Conservation (phyloP, 768 basidiomycete species). For the Sarcodon aspratus region DNA sequence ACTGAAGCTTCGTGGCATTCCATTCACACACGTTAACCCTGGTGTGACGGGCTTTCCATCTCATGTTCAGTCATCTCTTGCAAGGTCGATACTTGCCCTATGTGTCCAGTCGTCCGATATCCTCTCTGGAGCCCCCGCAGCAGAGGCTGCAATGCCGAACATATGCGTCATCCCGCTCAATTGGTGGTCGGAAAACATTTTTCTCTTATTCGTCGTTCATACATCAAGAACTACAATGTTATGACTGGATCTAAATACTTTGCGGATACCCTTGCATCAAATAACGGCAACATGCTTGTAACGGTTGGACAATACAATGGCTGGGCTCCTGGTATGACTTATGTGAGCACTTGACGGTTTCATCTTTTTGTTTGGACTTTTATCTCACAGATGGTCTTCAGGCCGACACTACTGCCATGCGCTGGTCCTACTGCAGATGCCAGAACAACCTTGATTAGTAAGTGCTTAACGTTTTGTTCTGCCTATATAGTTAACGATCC, state of each 20-base stretch:
- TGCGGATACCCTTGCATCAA: constrained; percentile 30
- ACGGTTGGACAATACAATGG: too few species aligned
- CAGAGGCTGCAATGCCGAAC: constrained; percentile 28
- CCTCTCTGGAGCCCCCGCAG: too few species aligned
- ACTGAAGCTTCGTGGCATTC: too few species aligned
- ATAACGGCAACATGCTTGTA: constrained; percentile 41
- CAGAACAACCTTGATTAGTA: constrained; percentile 86
- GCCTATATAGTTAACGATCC: background rate
- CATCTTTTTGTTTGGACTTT: background rate
- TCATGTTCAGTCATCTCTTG: too few species aligned
- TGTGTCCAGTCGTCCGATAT: too few species aligned
- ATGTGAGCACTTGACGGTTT: constrained; percentile 27
- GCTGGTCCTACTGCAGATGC: constrained; percentile 38
- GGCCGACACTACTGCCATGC: constrained; percentile 44
- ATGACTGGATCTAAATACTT: constrained; percentile 53
- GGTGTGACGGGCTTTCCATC: too few species aligned
- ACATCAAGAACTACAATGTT: constrained; percentile 57
- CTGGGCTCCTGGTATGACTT: constrained; percentile 49
- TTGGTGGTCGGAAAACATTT: too few species aligned
- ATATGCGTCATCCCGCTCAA: constrained; percentile 5
- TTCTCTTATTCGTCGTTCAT: background rate
- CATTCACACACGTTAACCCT: too few species aligned
- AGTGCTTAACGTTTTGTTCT: constrained; percentile 15
- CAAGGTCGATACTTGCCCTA: too few species aligned
- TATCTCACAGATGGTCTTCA: too few species aligned